Conservation (phyloP, 257 asterid genomes). For the Solanum sitiens region DNA sequence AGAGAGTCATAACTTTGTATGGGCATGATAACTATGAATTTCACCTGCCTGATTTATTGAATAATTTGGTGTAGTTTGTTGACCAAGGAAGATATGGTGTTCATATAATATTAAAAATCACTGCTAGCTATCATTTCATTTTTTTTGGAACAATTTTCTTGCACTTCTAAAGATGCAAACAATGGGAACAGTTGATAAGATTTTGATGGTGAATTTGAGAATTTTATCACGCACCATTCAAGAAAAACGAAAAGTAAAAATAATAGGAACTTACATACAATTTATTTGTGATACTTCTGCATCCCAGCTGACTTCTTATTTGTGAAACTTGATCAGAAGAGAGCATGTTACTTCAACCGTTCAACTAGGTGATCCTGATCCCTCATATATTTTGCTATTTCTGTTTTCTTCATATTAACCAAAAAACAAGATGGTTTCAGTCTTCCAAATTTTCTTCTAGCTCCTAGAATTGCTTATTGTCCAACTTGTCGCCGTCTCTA, state of each 20-base stretch:
- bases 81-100: neutral
- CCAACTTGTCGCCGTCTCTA: neutral
- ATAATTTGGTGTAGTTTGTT: neutral
- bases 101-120: neutral
- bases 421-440: neutral
- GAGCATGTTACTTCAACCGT: neutral
- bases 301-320: neutral
- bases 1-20: neutral
- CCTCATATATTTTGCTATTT: neutral
- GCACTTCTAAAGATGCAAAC: neutral
- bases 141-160: neutral
- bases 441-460: neutral
- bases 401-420: neutral
- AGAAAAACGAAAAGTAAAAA: neutral
- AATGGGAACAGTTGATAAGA: neutral
- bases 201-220: neutral
- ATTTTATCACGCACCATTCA: neutral
- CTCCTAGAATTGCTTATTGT: neutral
- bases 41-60: neutral
- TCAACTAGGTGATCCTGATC: neutral
- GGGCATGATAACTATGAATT: neutral
- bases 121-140: neutral
- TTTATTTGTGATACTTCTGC: neutral
- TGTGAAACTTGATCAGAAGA: neutral
- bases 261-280: neutral